Evolutionary conservation across 139 green algal species (phyloP).

Genomic region (Chlamydomonas sp.): DNA sequence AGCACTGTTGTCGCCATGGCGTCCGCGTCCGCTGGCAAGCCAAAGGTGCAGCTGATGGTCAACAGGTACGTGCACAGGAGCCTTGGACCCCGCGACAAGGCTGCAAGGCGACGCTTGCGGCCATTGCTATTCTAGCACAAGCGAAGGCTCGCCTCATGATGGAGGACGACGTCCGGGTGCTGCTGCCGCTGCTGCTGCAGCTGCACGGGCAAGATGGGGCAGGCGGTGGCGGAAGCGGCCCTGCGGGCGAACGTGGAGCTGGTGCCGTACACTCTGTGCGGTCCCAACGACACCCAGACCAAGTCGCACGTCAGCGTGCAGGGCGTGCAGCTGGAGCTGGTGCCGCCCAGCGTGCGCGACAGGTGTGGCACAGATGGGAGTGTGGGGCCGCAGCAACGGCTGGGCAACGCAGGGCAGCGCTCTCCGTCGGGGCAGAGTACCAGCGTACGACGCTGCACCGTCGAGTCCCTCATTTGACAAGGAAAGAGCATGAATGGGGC

Average conservation of each 20-base stretch:
- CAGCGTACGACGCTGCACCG: too few relatives aligned
- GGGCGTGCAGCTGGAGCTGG: constrained; percentile 59
- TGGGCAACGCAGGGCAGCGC: too few relatives aligned
- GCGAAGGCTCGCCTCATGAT: too few relatives aligned
- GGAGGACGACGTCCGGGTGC: too few relatives aligned
- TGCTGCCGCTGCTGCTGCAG: constrained; percentile 12
- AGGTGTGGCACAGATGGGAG: too few relatives aligned
- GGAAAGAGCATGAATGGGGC: too few relatives aligned
- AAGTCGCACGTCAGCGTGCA: constrained; percentile 25
- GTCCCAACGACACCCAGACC: constrained; percentile 7
- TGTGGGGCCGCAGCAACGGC: too few relatives aligned
- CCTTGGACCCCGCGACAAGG: not conserved
- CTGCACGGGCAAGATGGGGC: constrained; percentile 94
- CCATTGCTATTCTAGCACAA: too few relatives aligned
- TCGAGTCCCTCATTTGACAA: too few relatives aligned
- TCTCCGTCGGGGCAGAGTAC: too few relatives aligned
- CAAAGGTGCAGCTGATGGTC: constrained; percentile 47
- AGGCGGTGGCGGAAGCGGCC: constrained; percentile 85
- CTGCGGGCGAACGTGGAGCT: constrained; percentile 80
- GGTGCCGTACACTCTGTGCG: constrained; percentile 87
- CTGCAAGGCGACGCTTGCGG: too few relatives aligned
- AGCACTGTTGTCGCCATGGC: constrained; percentile 27
- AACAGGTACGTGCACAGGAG: constrained; percentile 31
- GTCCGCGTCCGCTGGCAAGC: not conserved
- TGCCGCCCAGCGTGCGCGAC: constrained; percentile 54